Conservation (phyloP, 2,329 filamentous ascomycete species). For the Sporothrix sp. region DNA sequence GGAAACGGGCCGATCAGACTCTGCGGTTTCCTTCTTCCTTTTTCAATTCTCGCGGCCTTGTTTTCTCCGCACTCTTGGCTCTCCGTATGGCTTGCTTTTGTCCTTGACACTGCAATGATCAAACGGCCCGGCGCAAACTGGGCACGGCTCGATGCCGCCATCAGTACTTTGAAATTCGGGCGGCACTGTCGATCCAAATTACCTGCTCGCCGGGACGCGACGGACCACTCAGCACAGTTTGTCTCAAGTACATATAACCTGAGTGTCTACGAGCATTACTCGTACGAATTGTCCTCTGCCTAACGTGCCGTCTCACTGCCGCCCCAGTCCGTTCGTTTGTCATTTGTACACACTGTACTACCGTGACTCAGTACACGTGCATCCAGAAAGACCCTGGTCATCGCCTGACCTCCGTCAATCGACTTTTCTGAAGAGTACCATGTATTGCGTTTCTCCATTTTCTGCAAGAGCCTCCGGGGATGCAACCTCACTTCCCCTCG, state of each 20-base stretch:
- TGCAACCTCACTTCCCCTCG: background rate
- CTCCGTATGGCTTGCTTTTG: background rate
- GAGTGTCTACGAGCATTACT: background rate
- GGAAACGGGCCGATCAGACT: too few species aligned
- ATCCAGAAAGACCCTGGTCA: background rate
- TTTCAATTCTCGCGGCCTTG: too few species aligned
- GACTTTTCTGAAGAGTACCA: background rate
- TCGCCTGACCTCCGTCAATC: too few species aligned
- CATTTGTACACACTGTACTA: too few species aligned
- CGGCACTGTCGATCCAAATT: conserved; percentile 3
- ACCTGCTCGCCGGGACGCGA: background rate
- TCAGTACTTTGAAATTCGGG: background rate
- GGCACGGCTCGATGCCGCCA: too few species aligned
- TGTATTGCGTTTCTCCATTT: background rate
- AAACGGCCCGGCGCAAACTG: too few species aligned
- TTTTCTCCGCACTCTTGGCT: background rate
- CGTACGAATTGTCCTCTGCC: background rate
- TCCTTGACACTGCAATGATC: too few species aligned
- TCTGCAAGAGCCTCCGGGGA: background rate
- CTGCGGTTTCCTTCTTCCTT: background rate
- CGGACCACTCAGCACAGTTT: background rate
- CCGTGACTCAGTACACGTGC: too few species aligned
- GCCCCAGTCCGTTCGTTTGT: background rate
- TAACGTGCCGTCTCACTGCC: background rate
- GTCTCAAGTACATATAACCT: background rate